Percentiles rank a stretch among this genome's conserved stretches.
These are phyloP conservation scores for Boletellus emodensis DNA, from an alignment of 768 basidiomycete genomes.

Conservation along the genomic window DNA sequence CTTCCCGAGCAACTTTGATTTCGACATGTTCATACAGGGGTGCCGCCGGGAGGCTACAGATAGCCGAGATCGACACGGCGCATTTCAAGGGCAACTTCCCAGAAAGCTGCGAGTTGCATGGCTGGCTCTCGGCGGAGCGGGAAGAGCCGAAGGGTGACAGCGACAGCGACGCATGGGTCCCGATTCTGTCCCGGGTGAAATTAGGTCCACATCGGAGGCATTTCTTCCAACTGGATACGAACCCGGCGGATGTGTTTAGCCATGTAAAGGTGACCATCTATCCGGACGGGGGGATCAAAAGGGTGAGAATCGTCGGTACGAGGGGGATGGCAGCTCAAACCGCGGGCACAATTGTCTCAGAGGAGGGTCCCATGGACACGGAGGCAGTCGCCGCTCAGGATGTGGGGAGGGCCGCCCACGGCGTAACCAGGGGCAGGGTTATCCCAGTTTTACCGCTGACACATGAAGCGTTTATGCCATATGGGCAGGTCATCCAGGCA, in stretches of 20 bases:
- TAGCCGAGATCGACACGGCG: constrained; percentile 87
- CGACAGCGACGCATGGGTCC: constrained; percentile 54
- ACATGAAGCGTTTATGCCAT: constrained; percentile 80
- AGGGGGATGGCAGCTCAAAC: constrained; percentile 32
- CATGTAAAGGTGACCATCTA: constrained; percentile 87
- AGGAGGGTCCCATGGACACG: constrained; percentile 1
- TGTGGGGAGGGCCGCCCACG: neutral
- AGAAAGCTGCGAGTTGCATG: constrained; percentile 79
- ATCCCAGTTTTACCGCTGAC: constrained; percentile 71
- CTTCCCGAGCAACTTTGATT: neutral
- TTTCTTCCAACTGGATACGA: constrained; percentile 77
- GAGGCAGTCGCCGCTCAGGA: neutral
- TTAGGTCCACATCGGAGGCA: constrained; percentile 89
- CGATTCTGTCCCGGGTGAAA: constrained; percentile 70
- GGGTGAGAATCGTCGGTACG: constrained; percentile 77
- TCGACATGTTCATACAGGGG: constrained; percentile 45
- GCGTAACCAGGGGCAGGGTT: constrained; percentile 14
- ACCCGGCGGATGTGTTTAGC: constrained; percentile 55
- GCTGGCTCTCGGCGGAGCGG: constrained; percentile 30
- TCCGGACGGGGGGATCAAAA: constrained; percentile 95
- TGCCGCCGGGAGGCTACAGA: constrained; percentile 64
- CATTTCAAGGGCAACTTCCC: constrained; percentile 98
- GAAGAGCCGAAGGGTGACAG: constrained; percentile 38
- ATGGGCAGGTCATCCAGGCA: constrained; percentile 89
- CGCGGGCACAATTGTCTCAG: constrained; percentile 9